Evolutionary conservation across 495 filamentous ascomycete species (phyloP).

Genomic region (Parachaetomium inaequale): DNA sequence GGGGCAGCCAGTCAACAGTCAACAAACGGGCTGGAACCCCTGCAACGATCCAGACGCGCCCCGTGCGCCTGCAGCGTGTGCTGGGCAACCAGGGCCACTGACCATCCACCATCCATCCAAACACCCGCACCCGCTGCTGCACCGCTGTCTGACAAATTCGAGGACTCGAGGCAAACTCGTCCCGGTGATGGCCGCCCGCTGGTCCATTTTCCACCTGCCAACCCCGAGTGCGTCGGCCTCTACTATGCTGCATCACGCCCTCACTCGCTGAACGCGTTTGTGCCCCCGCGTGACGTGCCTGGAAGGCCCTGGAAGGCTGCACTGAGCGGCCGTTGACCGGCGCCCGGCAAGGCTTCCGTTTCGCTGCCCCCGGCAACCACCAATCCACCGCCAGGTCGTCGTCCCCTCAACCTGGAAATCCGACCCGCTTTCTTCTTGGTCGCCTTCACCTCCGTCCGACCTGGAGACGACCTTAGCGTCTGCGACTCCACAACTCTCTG

Average conservation of each 20-base stretch:
- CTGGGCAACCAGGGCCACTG: constrained; percentile 14
- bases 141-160: constrained; percentile 12
- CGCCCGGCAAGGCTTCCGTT: constrained; percentile 27
- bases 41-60: constrained; percentile 14
- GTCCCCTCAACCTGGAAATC: constrained; percentile 11
- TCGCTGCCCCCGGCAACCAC: constrained; percentile 18
- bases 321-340: constrained; percentile 14
- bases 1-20: constrained; percentile 9
- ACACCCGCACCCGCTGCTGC: too few species aligned
- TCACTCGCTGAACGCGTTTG: background rate
- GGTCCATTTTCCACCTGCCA: background rate
- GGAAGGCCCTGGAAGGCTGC: constrained; percentile 7
- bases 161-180: constrained; percentile 4
- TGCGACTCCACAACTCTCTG: background rate
- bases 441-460: constrained; percentile 7
- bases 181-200: constrained; percentile 12
- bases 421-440: constrained; percentile 15
- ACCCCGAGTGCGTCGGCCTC: background rate
- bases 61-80: constrained; percentile 22
- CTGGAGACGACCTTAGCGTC: constrained; percentile 3
- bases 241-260: background rate
- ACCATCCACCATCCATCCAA: constrained; percentile 9
- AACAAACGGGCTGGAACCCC: too few species aligned
- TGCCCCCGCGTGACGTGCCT: constrained; percentile 11
- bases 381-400: constrained; percentile 2